Evolutionary conservation across 139 green algal species (phyloP), one percentile per base, ranked within the genome.

Genomic region (Ettlia oleoabundans): DNA sequence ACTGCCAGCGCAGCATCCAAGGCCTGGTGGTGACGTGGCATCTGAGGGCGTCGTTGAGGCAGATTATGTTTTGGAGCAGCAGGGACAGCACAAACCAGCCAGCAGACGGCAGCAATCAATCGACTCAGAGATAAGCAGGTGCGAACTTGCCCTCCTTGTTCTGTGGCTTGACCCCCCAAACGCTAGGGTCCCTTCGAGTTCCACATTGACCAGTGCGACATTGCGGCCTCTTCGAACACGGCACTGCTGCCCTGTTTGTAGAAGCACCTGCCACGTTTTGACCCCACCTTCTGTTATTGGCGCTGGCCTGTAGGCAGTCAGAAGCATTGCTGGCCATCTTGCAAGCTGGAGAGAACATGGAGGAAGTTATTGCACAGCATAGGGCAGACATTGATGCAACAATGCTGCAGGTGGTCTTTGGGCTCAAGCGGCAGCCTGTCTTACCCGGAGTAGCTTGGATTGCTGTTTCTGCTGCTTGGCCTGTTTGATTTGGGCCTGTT

Each of bases 321-420:
- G 42, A 52, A 43, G 77, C 63, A 26, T 47, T 83, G 66, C 64
- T 83, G 65, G 78, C 47, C 21, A 83, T 83, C 66, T 53, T 83
- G 35, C 63, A 83, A 35, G 43, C 78, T 7, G 78, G 78, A 24
- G 78, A 77, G 33, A 24, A 33, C 21, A 52, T 83, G 65, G 78
- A 83, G 35, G 65, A 83, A 35, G 40, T 43, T 26, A 83, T 83
- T 22, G 51, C 42, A 1, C 8, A 77, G 65, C 66, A 58, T 26
- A 47, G 65, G 24, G 65, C 51, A 2, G 65, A 77, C 26, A 83
- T 83, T 35, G 51, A 77, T 33, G 78, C 24, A 10, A 40, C 21
- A 32, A 83, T 53, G 47, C 66, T 83, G 35, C n/a, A 69, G 77
- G 77, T 82, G 62, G 18, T 52, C 8, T 41, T 19, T 73, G 35